Base-by-base conservation (phyloP, 139 green algal species). In the Dunaliella primolecta region DNA sequence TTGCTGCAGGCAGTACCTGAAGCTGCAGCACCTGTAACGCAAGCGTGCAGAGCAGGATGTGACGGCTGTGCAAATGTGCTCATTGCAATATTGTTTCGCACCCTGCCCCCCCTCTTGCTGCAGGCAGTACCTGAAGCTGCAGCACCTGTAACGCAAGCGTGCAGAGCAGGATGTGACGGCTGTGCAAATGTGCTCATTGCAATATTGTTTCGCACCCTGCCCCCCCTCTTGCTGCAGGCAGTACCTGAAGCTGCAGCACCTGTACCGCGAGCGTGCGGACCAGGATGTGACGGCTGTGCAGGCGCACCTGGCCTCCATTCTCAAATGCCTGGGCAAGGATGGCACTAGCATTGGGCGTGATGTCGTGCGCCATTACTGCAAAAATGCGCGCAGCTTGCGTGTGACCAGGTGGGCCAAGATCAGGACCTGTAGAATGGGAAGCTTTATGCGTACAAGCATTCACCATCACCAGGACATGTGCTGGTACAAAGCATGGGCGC, bases 11-110 rank as follows among this genome's bases (percentile, higher is more conserved):
- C 84, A 91, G 81, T 98, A 97, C 83, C 90, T 98, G 30, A 82
- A 90, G 33, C 85, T 99, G 80, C 94, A 98, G 90, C 87, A 90
- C 24, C 29, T 99, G 34, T 99, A 99, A 86, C 83, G 93, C 1
- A 89, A 91, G 36, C 90, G 93, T 70, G 96, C 96, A 1, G 92
- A 96, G 0, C 72, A 71, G 29, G 95, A 98, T 37, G 84, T 91
- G 46, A 87, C 86, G 24, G 92, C 91, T 25, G 95, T 98, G 81
- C 83, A 91, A 75, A 87, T 75, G 11, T n/a, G n/a, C n/a, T n/a
- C n/a, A n/a, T n/a, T n/a, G n/a, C n/a, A n/a, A n/a, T n/a, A n/a
- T n/a, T n/a, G n/a, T n/a, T n/a, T n/a, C n/a, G n/a, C n/a, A n/a
- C n/a, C n/a, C n/a, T n/a, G n/a, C n/a, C n/a, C n/a, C n/a, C n/a